Percentiles rank a stretch among this genome's conserved stretches.
Conservation (phyloP, 2,329 filamentous ascomycete genomes). For the Alternaria brassicicola region DNA sequence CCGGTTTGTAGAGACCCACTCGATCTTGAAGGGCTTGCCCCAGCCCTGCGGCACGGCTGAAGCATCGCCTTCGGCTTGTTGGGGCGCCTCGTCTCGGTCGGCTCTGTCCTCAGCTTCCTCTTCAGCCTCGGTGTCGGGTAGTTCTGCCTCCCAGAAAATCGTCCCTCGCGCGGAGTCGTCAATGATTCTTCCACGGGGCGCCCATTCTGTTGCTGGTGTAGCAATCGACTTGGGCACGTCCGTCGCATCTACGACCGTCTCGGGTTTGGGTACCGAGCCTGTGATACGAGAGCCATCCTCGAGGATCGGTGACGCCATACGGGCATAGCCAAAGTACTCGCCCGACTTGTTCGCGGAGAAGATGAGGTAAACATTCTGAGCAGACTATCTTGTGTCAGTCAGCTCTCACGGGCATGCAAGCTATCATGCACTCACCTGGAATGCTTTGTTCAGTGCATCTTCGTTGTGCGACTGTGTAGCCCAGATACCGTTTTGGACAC, state of each 20-base stretch:
- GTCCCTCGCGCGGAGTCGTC: constrained; percentile 93
- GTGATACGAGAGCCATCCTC: constrained; percentile 64
- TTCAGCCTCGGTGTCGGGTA: constrained; percentile 60
- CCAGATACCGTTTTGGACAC: constrained; percentile 88
- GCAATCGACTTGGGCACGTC: constrained; percentile 80
- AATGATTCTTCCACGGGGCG: constrained; percentile 84
- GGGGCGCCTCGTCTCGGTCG: constrained; percentile 37
- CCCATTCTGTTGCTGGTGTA: constrained; percentile 77
- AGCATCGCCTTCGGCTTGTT: constrained; percentile 45
- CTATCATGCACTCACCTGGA: constrained; percentile 63
- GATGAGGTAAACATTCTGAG: constrained; percentile 85
- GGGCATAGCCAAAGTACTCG: constrained; percentile 94
- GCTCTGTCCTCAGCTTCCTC: constrained; percentile 52
- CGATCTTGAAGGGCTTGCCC: constrained; percentile 89
- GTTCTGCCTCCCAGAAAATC: constrained; percentile 92
- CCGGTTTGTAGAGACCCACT: constrained; percentile 84
- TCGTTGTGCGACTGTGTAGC: constrained; percentile 96
- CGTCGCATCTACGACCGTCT: constrained; percentile 59
- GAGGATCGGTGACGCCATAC: constrained; percentile 84
- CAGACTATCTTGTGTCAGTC: constrained; percentile 59
- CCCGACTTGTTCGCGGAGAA: constrained; percentile 98
- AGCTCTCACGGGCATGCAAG: too few relatives aligned
- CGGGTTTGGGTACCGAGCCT: constrained; percentile 65
- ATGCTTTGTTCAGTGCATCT: constrained; percentile 79
- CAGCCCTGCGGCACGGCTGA: constrained; percentile 65